Evolutionary conservation across 768 basidiomycete species (phyloP).

Genomic region (Rhizopogon vulgaris): DNA sequence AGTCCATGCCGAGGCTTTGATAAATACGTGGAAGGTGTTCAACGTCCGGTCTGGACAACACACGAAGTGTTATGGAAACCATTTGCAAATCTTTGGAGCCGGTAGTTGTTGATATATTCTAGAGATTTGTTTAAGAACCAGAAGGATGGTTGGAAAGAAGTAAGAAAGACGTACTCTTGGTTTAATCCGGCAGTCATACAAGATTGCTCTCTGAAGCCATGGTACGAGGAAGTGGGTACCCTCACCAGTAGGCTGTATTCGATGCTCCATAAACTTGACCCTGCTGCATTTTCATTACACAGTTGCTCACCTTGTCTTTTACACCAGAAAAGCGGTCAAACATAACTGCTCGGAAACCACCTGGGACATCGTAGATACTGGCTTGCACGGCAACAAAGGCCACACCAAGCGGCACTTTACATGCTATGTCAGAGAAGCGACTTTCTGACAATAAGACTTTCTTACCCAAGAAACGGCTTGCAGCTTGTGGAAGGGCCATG

Average conservation of each 20-base stretch:
- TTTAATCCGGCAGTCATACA: slow-evolving; percentile 97
- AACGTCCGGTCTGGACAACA: slow-evolving; percentile 90
- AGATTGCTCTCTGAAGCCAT: slow-evolving; percentile 92
- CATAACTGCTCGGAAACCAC: slow-evolving; percentile 94
- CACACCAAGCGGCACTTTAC: slow-evolving; percentile 31
- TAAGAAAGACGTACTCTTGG: slow-evolving; percentile 59
- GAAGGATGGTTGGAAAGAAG: neutral
- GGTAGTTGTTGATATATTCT: slow-evolving; percentile 99
- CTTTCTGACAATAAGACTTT: neutral
- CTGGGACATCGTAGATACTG: slow-evolving; percentile 71
- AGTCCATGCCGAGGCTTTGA: slow-evolving; percentile 90
- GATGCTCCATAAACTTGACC: slow-evolving; percentile 1
- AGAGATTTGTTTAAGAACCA: slow-evolving; percentile 3
- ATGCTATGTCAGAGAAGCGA: slow-evolving; percentile 5
- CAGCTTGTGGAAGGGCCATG: slow-evolving; percentile 49
- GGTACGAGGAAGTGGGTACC: slow-evolving; percentile 96
- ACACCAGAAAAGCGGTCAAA: slow-evolving; percentile 97
- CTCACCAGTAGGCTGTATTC: slow-evolving; percentile 70
- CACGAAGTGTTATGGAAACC: slow-evolving; percentile 94
- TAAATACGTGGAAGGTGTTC: slow-evolving; percentile 89
- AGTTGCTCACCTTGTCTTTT: slow-evolving; percentile 55
- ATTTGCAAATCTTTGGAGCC: slow-evolving; percentile 99
- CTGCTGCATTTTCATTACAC: neutral
- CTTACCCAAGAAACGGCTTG: slow-evolving; percentile 45
- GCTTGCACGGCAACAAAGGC: slow-evolving; percentile 40